Evolutionary conservation across 2,329 filamentous ascomycete species (phyloP), one percentile per base, ranked within the genome.

Genomic region (Aspergillus transmontanensis): DNA sequence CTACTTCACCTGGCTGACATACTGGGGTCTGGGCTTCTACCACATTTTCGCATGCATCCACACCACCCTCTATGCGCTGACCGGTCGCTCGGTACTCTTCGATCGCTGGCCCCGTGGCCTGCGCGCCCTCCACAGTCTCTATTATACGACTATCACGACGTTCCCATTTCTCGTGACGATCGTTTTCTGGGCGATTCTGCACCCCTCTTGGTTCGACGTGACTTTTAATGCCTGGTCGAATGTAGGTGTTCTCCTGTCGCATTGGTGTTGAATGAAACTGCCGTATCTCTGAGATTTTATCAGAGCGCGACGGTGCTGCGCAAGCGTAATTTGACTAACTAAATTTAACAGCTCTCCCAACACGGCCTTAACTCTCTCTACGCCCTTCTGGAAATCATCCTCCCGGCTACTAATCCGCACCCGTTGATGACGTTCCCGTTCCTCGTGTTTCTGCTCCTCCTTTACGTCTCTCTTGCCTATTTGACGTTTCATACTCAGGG

Each of bases 1-100:
- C 71, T 96, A 87, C 83, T 96, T 96, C 81, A 96, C 93, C 32
- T 83, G 89, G 72, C 81, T 95, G 63, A 92, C 90, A 11, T 95
- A 90, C 83, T 95, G 91, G 91, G 91, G 91, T 2, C 79, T 94
- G 41, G 88, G 86, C 28, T 94, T 94, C 80, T 96, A 96, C 82
- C 89, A 90, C 75, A 82, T 88, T 61, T 80, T 89, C 71, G 83
- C 90, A 1, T 83, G 89, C 21, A 66, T 87, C 21, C 92, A 96
- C 80, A 93, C 90, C 6, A 79, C 87, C 58, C 84, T 83, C 55
- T 95, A 94, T 79, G 84, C 85, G 14, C 77, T 80, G 48, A 79
- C 79, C 32, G 83, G 85, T 51, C 73, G 75, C 3, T 80, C 87
- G 0, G 78, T 80, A 43, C 82, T 90, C 6, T 84, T 90, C 67